phyloP scores from a whole-genome alignment of 176 grass and related monocot species.

The Hyparrhenia diplandra region DNA sequence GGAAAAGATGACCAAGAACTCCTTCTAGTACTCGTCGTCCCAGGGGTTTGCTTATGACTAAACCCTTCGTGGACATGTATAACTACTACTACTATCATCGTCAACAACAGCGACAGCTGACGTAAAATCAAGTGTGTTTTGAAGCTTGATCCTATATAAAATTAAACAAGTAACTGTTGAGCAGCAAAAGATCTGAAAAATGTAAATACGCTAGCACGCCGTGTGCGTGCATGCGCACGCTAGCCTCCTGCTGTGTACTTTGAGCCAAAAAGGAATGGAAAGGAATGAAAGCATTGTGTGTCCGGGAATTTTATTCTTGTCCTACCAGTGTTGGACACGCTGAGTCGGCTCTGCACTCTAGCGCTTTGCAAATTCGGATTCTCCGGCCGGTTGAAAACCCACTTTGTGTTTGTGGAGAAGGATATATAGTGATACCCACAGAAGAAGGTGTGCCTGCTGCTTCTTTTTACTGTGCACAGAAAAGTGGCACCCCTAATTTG shows the following conservation, averaged over 20 bases:
- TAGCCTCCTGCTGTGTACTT: conserved; percentile 17
- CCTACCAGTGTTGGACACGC: conserved; percentile 16
- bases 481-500: neutral
- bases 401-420: neutral
- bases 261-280: conserved; percentile 44
- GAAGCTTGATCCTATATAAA: conserved; percentile 37
- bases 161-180: conserved; percentile 5
- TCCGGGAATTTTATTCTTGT: conserved; percentile 24
- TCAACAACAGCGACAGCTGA: neutral
- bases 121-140: conserved; percentile 59
- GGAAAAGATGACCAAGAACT: conserved; percentile 50
- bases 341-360: conserved; percentile 34
- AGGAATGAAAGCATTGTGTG: conserved; percentile 31
- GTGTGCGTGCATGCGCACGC: neutral
- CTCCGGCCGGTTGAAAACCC: conserved; percentile 18
- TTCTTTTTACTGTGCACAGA: neutral
- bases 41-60: conserved; percentile 30
- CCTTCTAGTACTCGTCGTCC: neutral
- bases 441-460: neutral
- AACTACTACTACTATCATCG: neutral
- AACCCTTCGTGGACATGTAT: conserved; percentile 32
- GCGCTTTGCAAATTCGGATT: conserved; percentile 25
- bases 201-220: conserved; percentile 44
- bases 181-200: conserved; percentile 35
- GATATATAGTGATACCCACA: neutral